Base-by-base conservation (phyloP, 2,329 filamentous ascomycete species). In the Talaromyces atroroseus region DNA sequence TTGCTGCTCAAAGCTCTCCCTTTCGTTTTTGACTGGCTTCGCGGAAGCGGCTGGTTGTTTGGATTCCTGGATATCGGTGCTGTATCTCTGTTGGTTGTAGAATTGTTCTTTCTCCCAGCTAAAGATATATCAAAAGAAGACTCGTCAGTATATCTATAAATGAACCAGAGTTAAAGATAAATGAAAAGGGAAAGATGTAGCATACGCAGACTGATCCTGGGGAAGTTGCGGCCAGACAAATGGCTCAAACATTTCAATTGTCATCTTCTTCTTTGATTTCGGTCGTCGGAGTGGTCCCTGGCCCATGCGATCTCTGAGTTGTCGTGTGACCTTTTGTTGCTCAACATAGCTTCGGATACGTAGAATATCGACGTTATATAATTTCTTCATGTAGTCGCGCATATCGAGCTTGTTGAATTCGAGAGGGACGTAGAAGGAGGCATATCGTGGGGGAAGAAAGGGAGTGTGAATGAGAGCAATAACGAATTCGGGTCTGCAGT, bases 371-470 rank as follows among this genome's bases (percentile, higher is more conserved):
- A 97, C 86, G 59, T 82, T 80, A 80, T 99, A 99, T 45, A 83
- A 82, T 72, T 95, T 86, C 77, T 84, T 89, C 60, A 99, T 86
- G 78, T 97, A 99, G 78, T 96, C 92, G 73, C 91, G 89, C 44
- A 99, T 78, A 72, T 99, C 94, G 74, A 97, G 87, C 77, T 99
- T 99, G 80, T 90, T 95, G 80, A 96, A 91, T 65, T 83, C 85
- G 65, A 97, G 82, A 11, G 94, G 94, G 32, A 96, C 92, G 67
- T 87, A 81, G 83, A 99, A 99, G 66, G 86, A 87, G 61, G 92
- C 94, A 71, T 89, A 90, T 71, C 85, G 87, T 20, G 92, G 85
- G 7, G 89, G 86, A 54, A 89, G 82, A 63, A 82, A 80, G 29
- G 84, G 83, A 58, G 85, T 87, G 64, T 86, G 87, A 65, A 95